Base-by-base conservation (phyloP, 129 eudicot species). In the Centrapalus pauciflorus region DNA sequence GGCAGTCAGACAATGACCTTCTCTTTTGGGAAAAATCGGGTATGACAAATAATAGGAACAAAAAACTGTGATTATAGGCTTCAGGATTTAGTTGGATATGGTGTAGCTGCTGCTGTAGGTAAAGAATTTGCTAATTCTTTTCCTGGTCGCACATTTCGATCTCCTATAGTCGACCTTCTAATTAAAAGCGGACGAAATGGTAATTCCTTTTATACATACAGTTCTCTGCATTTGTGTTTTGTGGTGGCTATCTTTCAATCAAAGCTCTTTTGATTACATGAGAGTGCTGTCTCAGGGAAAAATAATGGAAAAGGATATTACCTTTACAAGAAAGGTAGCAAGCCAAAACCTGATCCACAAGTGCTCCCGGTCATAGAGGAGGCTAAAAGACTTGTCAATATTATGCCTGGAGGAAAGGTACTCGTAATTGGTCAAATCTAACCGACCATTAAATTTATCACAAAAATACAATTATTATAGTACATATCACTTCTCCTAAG, bases 341-440 rank as follows among this genome's bases (percentile, higher is more conserved):
- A 93, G 77, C 98, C 98, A 60, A 88, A 78, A 80, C 95, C 98
- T 19, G 96, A 93, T 63, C 84, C 81, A 45, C 79, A 92, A 7
- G 92, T 93, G 41, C 71, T 88, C 8, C 87, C 89, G 19, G 78
- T 93, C 38, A 65, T 93, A 63, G 92, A 93, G 73, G 95, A 86
- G 69, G 78, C 87, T 43, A 82, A 83, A 71, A 86, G 82, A 79
- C 77, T 43, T 50, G 76, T 81, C 60, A 88, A 84, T 73, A 52
- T 84, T 2, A 88, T 86, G 88, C 96, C 92, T 0, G 79, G 78
- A 48, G 98, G 96, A 48, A 93, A 93, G 98, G 98, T 88, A 84
- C n/a, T n/a, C n/a, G n/a, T n/a, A n/a, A n/a, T n/a, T n/a, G n/a
- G n/a, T n/a, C n/a, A n/a, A n/a, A n/a, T n/a, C n/a, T n/a, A n/a